These are phyloP conservation scores for Tetraselmis striata DNA, from an alignment of 139 green algal genomes.

Conservation along the genomic window DNA sequence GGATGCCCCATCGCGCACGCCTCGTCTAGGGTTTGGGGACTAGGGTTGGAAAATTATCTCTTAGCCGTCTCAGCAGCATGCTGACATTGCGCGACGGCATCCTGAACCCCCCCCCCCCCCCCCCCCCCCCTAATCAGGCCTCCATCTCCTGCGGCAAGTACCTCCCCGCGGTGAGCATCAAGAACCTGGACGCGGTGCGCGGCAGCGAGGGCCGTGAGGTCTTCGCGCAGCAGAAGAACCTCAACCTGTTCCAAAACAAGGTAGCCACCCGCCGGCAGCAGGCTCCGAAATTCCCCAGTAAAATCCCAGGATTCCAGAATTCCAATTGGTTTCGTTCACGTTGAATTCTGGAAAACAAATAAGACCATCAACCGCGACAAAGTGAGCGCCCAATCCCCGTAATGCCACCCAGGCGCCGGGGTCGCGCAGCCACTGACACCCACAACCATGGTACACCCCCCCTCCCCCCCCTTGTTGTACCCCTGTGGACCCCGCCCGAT, in stretches of 20 bases:
- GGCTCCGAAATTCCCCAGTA: neutral
- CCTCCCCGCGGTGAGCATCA: conserved; percentile 33
- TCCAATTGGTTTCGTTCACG: neutral
- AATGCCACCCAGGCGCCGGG: no score
- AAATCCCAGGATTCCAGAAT: neutral
- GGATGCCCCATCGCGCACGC: no score
- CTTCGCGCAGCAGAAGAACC: conserved; percentile 63
- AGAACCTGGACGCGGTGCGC: conserved; percentile 21
- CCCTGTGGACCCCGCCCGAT: neutral
- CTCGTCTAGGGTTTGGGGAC: no score
- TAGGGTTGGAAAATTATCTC: no score
- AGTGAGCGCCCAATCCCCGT: no score
- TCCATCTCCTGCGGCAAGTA: conserved; percentile 59
- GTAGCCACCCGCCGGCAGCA: conserved; percentile 1
- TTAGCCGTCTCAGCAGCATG: no score
- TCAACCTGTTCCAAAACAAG: conserved; percentile 75
- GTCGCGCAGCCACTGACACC: no score
- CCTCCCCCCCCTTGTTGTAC: neutral
- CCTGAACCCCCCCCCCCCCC: neutral
- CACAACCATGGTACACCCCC: neutral
- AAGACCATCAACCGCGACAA: no score
- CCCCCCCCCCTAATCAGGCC: conserved; percentile 31
- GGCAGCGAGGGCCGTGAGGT: conserved; percentile 48
- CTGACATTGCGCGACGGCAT: no score
- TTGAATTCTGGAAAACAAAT: neutral